Evolutionary conservation across 768 basidiomycete genomes (phyloP).

Genomic region (Russula emetica): DNA sequence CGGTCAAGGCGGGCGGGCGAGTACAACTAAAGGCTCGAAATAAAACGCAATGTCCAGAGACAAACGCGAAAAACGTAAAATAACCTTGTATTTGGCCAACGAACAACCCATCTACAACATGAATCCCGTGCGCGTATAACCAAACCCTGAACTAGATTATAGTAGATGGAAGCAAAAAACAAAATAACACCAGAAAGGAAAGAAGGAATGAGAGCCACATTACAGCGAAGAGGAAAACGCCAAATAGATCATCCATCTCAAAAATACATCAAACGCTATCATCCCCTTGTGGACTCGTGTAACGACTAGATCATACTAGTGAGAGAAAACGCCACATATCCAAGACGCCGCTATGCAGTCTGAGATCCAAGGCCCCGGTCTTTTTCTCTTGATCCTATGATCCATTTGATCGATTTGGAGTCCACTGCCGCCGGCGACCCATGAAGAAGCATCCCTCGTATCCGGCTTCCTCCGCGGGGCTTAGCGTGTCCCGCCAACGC

Average conservation of each 20-base stretch:
- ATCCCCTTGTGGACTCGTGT: no score
- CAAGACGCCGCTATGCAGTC: slow-evolving; percentile 5
- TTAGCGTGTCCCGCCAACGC: slow-evolving; percentile 83
- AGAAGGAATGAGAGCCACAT: not conserved
- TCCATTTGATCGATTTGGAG: slow-evolving; percentile 9
- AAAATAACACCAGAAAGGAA: not conserved
- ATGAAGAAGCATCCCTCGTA: slow-evolving; percentile 87
- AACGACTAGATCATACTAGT: not conserved
- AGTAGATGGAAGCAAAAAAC: not conserved
- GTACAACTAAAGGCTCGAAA: not conserved
- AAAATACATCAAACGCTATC: not conserved
- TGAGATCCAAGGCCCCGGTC: slow-evolving; percentile 11
- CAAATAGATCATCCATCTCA: not conserved
- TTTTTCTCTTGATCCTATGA: not conserved
- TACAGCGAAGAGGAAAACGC: not conserved
- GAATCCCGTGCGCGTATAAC: not conserved
- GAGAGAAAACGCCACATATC: slow-evolving; percentile 11
- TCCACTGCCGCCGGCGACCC: slow-evolving; percentile 52
- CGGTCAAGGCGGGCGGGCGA: not conserved
- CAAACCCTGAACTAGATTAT: not conserved
- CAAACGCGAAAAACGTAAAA: not conserved
- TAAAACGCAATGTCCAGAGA: not conserved
- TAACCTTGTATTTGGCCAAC: not conserved
- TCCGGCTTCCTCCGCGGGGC: slow-evolving; percentile 53
- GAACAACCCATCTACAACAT: not conserved